A percentile compares a stretch with the other conserved stretches of the same genome.
phyloP scores from a whole-genome alignment of 305 asterid genomes.

The Fraxinus angustifolia region DNA sequence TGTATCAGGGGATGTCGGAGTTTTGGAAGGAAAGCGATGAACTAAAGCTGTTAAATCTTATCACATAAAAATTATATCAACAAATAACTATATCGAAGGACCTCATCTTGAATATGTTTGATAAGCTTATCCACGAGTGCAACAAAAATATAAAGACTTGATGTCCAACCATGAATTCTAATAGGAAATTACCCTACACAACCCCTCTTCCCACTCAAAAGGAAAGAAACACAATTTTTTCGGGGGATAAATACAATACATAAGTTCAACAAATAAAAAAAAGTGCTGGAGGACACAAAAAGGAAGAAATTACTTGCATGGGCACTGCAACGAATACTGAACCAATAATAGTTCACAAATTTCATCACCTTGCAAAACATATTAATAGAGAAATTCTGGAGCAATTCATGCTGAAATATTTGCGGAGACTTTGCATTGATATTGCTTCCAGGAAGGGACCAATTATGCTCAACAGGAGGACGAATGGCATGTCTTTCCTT shows the following conservation, averaged over 20 bases:
- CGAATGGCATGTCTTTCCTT: constrained; percentile 94
- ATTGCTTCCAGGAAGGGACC: constrained; percentile 78
- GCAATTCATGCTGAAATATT: constrained; percentile 97
- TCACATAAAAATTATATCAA: background rate
- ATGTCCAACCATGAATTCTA: background rate
- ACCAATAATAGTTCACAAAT: constrained; percentile 1
- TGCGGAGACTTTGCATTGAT: constrained; percentile 57
- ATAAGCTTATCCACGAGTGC: background rate
- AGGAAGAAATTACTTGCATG: background rate
- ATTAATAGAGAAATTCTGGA: constrained; percentile 89
- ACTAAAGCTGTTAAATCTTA: constrained; percentile 5
- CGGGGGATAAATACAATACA: background rate
- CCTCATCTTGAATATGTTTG: background rate
- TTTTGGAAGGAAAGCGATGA: background rate
- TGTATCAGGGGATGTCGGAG: constrained; percentile 5
- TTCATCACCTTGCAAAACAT: constrained; percentile 88
- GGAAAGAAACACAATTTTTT: background rate
- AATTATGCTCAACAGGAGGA: constrained; percentile 95
- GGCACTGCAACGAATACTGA: background rate
- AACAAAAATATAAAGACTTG: background rate
- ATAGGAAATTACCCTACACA: background rate
- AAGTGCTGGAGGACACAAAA: constrained; percentile 12
- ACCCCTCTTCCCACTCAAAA: background rate
- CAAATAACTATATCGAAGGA: background rate
- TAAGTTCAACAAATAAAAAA: background rate